Percentiles rank a stretch among this genome's conserved stretches.
Conservation (phyloP, 305 asterid species). For the Fraxinus nigra region DNA sequence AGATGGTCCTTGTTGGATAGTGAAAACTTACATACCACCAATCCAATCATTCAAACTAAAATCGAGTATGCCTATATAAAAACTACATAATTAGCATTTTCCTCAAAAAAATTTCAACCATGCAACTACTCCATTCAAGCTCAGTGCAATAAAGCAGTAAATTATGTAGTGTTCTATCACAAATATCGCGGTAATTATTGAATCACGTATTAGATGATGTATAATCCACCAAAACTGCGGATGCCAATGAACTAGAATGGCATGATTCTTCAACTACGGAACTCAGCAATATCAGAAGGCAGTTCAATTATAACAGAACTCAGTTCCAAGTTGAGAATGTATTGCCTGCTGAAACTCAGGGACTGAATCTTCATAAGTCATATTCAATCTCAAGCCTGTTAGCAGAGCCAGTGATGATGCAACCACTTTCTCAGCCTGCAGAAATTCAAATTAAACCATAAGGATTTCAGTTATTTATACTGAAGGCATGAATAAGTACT, state of each 20-base stretch:
- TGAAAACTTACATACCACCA: background rate
- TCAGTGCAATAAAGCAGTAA: conserved; percentile 17
- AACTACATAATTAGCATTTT: conserved; percentile 11
- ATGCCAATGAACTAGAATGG: conserved; percentile 10
- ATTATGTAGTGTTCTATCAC: background rate
- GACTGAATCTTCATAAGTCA: conserved; percentile 30
- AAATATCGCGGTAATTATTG: conserved; percentile 7
- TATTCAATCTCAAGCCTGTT: conserved; percentile 43
- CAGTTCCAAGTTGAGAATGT: conserved; percentile 21
- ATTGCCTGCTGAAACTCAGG: conserved; percentile 70
- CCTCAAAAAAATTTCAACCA: background rate
- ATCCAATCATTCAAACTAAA: conserved; percentile 6
- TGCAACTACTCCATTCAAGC: conserved; percentile 1
- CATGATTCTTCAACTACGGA: background rate
- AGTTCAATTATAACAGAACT: conserved; percentile 6
- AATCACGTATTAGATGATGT: conserved; percentile 14
- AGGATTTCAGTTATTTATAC: conserved; percentile 22
- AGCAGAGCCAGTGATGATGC: conserved; percentile 62
- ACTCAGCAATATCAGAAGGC: background rate
- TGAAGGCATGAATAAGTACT: conserved; percentile 15
- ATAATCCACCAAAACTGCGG: conserved; percentile 18
- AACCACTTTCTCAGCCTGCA: conserved; percentile 78
- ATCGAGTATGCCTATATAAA: background rate
- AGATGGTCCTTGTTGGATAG: conserved; percentile 9
- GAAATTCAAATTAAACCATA: conserved; percentile 23